Evolutionary conservation across 2,329 filamentous ascomycete species (phyloP), one percentile per base, ranked within the genome.

Genomic region (Arthrobotrys pseudoclavata): DNA sequence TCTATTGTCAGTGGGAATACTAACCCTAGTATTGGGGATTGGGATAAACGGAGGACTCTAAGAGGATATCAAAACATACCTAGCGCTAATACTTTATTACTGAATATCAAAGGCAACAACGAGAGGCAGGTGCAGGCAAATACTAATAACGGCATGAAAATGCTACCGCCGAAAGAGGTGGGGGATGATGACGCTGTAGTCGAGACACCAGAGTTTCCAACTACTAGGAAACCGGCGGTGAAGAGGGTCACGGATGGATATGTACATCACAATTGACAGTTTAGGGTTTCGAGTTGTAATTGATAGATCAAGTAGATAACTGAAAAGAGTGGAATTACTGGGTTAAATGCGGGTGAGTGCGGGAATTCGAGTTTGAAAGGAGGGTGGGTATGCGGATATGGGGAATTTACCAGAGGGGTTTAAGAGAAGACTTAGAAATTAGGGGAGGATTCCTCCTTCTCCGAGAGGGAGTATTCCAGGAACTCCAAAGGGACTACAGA

Each of bases 181-280:
- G 55, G 42, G n/a, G 55, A 42, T 1, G 20, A 42, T 2, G 55
- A 60, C n/a, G 31, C 9, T 12, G 13, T 42, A n/a, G 34, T 42
- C 5, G 55, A 60, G 20, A 60, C 55, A 4, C 55, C 31, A 1
- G 34, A 18, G 3, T 42, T 60, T 26, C 34, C 55, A 3, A 42
- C 3, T 26, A 26, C 18, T 12, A 53, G 24, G 12, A 60, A 60
- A n/a, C 55, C 55, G 3, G n/a, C 34, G 1, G 22, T 60, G n/a
- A 13, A 40, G 31, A n/a, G 22, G 31, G 9, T 60, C 55, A 9
- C 55, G 34, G 18, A 60, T 60, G 55, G 34, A 60, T n/a, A 60
- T 60, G 55, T 60, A 42, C 42, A 29, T 60, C 18, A 37, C 52
- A 1, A 42, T 20, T 4, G 55, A 60, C 7, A 42, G 15, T 15